A percentile compares a stretch with the other conserved stretches of the same genome.
Conservation (phyloP, 441 rosid genomes). For the Eutrema salsugineum region DNA sequence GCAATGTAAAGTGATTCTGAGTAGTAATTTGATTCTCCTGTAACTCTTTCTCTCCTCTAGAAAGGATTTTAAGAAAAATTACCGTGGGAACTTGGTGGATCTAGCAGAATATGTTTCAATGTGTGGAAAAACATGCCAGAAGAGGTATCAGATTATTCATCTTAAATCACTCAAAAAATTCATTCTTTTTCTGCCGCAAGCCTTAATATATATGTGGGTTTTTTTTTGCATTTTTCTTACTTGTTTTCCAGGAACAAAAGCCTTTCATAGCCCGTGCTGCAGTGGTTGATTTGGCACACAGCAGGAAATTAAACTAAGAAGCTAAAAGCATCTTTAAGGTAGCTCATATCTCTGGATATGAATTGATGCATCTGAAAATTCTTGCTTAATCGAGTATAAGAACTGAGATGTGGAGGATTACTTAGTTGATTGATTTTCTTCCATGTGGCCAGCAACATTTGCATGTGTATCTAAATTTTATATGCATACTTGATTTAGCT, state of each 20-base stretch:
- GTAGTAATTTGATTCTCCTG: background rate
- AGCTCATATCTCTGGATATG: background rate
- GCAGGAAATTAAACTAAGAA: slow-evolving; percentile 37
- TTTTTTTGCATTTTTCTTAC: background rate
- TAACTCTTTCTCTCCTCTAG: slow-evolving; percentile 23
- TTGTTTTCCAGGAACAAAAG: slow-evolving; percentile 42
- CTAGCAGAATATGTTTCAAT: slow-evolving; percentile 46
- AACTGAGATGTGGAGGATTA: background rate
- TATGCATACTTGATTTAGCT: background rate
- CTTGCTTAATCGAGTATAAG: background rate
- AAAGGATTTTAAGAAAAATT: slow-evolving; percentile 39
- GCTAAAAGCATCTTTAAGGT: slow-evolving; percentile 38
- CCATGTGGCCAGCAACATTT: background rate
- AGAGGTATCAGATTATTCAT: slow-evolving; percentile 39
- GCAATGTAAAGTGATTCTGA: background rate
- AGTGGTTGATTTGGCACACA: slow-evolving; percentile 39
- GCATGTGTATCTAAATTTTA: background rate
- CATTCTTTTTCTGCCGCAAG: background rate
- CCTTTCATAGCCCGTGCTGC: slow-evolving; percentile 41
- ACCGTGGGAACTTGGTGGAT: slow-evolving; percentile 26
- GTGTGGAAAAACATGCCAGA: slow-evolving; percentile 60
- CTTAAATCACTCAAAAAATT: background rate
- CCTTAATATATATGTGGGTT: background rate
- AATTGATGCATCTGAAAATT: background rate
- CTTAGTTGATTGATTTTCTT: background rate